Conservation (phyloP, 306 rosid genomes). For the Rubus idaeus region DNA sequence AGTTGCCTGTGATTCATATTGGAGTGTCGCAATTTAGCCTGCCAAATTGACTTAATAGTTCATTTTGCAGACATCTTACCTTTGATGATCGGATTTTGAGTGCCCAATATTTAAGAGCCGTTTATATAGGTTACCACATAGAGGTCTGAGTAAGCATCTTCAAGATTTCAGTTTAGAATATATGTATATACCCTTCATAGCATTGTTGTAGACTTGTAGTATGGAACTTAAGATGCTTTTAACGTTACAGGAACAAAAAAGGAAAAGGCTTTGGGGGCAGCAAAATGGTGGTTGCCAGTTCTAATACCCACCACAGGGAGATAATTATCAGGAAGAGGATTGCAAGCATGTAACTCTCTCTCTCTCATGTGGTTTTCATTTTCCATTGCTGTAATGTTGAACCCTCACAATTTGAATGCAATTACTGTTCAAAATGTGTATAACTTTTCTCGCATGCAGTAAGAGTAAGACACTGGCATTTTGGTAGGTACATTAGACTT, state of each 20-base stretch:
- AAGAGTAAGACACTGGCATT: background rate
- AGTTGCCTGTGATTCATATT: background rate
- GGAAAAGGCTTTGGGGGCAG: background rate
- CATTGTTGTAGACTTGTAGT: background rate
- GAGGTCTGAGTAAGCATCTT: background rate
- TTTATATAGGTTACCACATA: background rate
- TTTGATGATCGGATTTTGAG: background rate
- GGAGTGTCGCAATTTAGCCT: too few species aligned
- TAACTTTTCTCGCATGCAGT: background rate
- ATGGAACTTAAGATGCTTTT: slow-evolving; percentile 3
- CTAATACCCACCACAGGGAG: slow-evolving; percentile 69
- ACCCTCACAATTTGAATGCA: background rate
- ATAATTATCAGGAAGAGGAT: slow-evolving; percentile 72
- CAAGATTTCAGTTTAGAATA: background rate
- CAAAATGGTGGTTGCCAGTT: slow-evolving; percentile 59
- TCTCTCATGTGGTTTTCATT: background rate
- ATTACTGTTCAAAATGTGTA: background rate
- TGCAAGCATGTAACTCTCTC: slow-evolving; percentile 64
- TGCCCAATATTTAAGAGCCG: background rate
- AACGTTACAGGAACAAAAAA: slow-evolving; percentile 15
- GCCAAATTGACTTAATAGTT: background rate
- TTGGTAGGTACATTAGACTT: background rate
- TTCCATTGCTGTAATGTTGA: background rate
- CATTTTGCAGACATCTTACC: background rate
- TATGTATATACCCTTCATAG: background rate